phyloP scores from a whole-genome alignment of 306 rosid genomes.

The Rosa rugosa region DNA sequence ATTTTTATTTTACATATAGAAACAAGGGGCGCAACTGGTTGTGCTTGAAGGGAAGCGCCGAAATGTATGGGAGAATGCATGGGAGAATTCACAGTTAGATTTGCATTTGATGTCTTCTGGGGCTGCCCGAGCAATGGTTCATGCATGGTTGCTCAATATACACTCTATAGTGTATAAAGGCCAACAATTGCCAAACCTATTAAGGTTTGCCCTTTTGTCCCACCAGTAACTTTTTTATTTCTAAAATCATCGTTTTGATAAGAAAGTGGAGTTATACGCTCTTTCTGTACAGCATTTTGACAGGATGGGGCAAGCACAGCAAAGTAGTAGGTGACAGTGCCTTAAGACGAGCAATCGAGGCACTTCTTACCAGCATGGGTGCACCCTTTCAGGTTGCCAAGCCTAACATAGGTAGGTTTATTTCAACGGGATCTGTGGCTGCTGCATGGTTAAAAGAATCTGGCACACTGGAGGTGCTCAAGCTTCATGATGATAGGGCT shows the following conservation, averaged over 20 bases:
- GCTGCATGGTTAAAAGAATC: conserved; percentile 77
- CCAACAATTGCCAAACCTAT: conserved; percentile 56
- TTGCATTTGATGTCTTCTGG: conserved; percentile 93
- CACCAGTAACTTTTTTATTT: not conserved
- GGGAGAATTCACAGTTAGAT: conserved; percentile 77
- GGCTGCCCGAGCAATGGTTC: conserved; percentile 95
- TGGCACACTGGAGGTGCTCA: conserved; percentile 57
- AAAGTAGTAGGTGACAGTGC: conserved; percentile 79
- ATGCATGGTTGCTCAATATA: conserved; percentile 74
- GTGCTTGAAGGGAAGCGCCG: conserved; percentile 79
- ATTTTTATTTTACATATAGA: conserved; percentile 29
- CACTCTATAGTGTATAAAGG: conserved; percentile 61
- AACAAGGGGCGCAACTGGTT: conserved; percentile 84
- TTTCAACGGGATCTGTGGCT: conserved; percentile 57
- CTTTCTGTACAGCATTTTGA: conserved; percentile 62
- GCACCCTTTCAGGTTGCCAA: conserved; percentile 74
- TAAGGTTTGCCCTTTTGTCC: conserved; percentile 46
- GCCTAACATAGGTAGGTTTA: conserved; percentile 72
- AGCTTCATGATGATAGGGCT: conserved; percentile 59
- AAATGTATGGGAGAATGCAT: conserved; percentile 78
- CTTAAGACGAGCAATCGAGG: conserved; percentile 65
- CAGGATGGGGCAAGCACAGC: conserved; percentile 99
- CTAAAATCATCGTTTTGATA: conserved; percentile 6
- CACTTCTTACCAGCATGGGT: conserved; percentile 65
- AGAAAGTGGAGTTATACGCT: conserved; percentile 2